Evolutionary conservation across 2,329 filamentous ascomycete genomes (phyloP), one percentile per base, ranked within the genome.

Genomic region (Penicillium expansum): DNA sequence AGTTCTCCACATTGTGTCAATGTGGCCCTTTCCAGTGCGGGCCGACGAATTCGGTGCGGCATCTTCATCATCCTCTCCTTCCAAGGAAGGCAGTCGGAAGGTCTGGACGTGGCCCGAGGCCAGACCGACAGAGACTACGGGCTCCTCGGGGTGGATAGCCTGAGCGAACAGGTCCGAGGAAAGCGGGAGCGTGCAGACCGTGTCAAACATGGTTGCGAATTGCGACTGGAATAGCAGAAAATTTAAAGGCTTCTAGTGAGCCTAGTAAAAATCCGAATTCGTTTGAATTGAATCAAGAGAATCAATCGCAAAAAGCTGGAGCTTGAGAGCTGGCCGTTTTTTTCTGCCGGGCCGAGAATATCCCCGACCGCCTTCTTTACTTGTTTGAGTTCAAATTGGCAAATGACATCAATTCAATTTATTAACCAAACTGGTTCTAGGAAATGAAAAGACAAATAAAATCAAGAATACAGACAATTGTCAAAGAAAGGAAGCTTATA

Each of bases 101-200:
- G 88, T 90, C 73, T 95, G 85, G 61, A 97, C 92, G 73, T 94
- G 91, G 57, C 93, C 93, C 53, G 83, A 88, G 16, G 89, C 86
- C 27, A 97, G 82, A 16, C 94, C 94, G 47, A 96, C 90, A 0
- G 92, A 90, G 60, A 99, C 81, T 49, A 99, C 78, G 14, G 93
- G 91, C 71, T 92, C 86, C 0, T 82, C 84, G 1, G 94, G 92
- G 72, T 99, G 94, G 20, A 96, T 80, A 13, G 88, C 89, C 74
- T 96, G 92, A 1, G 91, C 78, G 77, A 99, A 97, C 67, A 99
- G 82, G 70, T 97, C 94, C 56, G 90, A 84, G 56, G 85, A 84
- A 45, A 97, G 85, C 61, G 92, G 92, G 44, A 97, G 85, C 27
- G 90, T 91, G 81, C 93, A 97, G 63, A 96, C 83, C 63, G 91